phyloP scores from a whole-genome alignment of 176 grass and related monocot species.

The Saccharum officinarum region DNA sequence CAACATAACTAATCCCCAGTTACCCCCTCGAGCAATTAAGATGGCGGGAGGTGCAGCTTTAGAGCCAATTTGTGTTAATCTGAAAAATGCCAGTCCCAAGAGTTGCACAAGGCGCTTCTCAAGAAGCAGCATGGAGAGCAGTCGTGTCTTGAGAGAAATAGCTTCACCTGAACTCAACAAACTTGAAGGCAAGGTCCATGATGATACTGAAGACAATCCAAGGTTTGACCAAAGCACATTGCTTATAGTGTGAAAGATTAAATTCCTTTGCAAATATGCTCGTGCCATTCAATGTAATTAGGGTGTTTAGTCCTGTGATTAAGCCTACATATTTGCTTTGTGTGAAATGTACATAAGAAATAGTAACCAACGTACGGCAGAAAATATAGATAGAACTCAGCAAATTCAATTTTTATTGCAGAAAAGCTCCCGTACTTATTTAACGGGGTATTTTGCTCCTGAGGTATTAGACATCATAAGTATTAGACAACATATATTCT shows the following conservation, averaged over 20 bases:
- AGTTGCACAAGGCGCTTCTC: constrained; percentile 55
- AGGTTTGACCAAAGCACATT: constrained; percentile 47
- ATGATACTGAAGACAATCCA: constrained; percentile 49
- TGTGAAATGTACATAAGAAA: constrained; percentile 10
- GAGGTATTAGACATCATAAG: background rate
- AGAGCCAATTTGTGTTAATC: constrained; percentile 44
- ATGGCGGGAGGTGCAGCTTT: constrained; percentile 37
- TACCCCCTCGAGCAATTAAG: constrained; percentile 51
- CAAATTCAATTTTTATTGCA: constrained; percentile 8
- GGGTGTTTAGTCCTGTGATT: background rate
- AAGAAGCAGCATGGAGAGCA: constrained; percentile 44
- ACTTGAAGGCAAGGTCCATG: constrained; percentile 39
- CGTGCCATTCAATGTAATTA: background rate
- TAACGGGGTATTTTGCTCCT: background rate
- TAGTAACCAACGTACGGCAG: background rate
- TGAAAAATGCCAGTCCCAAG: constrained; percentile 48
- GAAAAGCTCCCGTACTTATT: background rate
- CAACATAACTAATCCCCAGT: constrained; percentile 10
- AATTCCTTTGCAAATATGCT: background rate
- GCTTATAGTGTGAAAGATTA: constrained; percentile 12
- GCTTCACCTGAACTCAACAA: constrained; percentile 60
- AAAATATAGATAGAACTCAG: background rate
- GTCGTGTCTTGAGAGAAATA: constrained; percentile 68
- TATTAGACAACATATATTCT: background rate
- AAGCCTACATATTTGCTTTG: background rate